Base-by-base conservation (phyloP, 768 basidiomycete species). In the Suillus occidentalis region DNA sequence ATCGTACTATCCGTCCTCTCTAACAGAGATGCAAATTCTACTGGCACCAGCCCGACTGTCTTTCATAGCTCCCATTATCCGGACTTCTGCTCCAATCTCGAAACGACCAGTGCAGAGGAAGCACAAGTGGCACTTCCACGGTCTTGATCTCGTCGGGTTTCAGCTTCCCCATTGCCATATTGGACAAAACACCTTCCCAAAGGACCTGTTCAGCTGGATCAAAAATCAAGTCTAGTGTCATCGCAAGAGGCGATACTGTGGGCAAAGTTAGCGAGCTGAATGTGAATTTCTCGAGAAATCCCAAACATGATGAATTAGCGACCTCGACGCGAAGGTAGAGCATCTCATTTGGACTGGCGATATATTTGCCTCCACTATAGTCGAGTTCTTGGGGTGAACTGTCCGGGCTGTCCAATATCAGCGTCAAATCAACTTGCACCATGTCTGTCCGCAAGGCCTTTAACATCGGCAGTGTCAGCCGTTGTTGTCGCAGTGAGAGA, bases 401-500 rank as follows among this genome's bases (percentile, higher is more conserved):
- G 40, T 72, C 68, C 20, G 61, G 52, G 14, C 72, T 72, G 63
- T 80, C 78, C 34, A 68, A 70, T 6, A 74, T 71, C 47, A 94
- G 75, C 0, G 81, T 81, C 67, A 97, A 71, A 5, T 82, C 75
- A 34, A 97, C 79, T 7, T 80, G 81, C 13, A 89, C 85, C 8
- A 84, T 81, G 69, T 95, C 89, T 42, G 85, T 84, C 34, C 89
- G 88, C 47, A 97, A 76, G 28, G 85, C 84, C 60, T 93, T 88
- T 18, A 97, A 79, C 91, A 97, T 95, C 0, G 85, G 85, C 57
- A 85, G 72, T 4, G 92, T 88, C 78, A 99, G 83, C 18, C 89
- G 80, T 66, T 96, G 92, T 53, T 85, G 83, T 63, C 96, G 83
- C 39, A 99, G 79, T 9, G 89, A 90, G 42, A 99, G 78, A 64